These are phyloP conservation scores for Mycena galericulata DNA, from an alignment of 768 basidiomycete species.

Conservation along the genomic window DNA sequence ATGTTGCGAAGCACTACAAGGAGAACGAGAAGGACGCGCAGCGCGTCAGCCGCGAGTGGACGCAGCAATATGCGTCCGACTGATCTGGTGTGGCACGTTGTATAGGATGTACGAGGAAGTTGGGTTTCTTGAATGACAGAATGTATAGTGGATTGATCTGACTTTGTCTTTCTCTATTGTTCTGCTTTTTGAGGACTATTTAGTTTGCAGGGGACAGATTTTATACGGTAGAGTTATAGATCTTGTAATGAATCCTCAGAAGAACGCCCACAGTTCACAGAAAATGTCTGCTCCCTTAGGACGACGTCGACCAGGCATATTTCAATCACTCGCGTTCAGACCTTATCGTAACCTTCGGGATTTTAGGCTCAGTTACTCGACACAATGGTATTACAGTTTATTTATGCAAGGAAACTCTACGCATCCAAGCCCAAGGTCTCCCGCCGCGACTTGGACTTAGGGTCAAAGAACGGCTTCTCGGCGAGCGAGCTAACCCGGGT, in stretches of 20 bases:
- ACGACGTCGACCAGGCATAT: no score
- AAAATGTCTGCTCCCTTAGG: background rate
- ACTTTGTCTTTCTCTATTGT: background rate
- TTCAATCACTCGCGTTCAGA: no score
- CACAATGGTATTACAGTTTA: no score
- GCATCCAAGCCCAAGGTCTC: constrained; percentile 35
- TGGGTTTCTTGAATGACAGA: constrained; percentile 28
- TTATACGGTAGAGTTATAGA: constrained; percentile 22
- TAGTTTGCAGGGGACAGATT: background rate
- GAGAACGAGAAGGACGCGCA: constrained; percentile 96
- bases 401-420: background rate
- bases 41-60: constrained; percentile 95
- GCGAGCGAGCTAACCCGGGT: constrained; percentile 51
- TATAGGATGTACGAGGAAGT: constrained; percentile 21
- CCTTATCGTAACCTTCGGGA: no score
- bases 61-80: constrained; percentile 79
- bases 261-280: background rate
- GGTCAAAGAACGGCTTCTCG: constrained; percentile 51
- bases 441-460: constrained; percentile 34
- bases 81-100: constrained; percentile 17
- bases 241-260: background rate
- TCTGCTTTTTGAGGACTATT: constrained; percentile 6
- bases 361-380: no score
- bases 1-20: constrained; percentile 98
- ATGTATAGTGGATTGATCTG: constrained; percentile 30